Conservation (phyloP, 495 filamentous ascomycete genomes). For the Trichocladium uniseriatum region DNA sequence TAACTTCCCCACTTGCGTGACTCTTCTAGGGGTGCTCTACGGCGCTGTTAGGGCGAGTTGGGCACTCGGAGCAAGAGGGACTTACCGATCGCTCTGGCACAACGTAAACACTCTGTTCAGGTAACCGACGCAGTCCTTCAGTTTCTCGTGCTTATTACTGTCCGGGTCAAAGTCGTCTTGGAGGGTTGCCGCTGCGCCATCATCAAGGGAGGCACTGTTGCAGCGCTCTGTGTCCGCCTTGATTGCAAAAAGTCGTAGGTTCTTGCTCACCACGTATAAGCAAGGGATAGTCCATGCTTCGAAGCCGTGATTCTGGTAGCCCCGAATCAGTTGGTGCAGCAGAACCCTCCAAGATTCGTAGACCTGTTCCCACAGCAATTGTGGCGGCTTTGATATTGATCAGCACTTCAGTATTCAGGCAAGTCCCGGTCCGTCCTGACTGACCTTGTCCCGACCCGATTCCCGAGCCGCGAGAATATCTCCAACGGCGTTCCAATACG, state of each 20-base stretch:
- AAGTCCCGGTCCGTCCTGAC: too few relatives aligned
- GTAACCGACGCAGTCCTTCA: constrained; percentile 81
- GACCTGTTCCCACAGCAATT: constrained; percentile 58
- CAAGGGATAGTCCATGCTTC: constrained; percentile 83
- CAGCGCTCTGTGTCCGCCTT: constrained; percentile 64
- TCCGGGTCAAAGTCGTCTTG: constrained; percentile 71
- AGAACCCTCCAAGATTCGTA: constrained; percentile 83
- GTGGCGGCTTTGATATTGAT: constrained; percentile 14
- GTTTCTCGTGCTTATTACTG: constrained; percentile 60
- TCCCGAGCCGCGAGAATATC: constrained; percentile 53
- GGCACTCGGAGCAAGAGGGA: constrained; percentile 4
- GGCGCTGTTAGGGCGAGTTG: constrained; percentile 4
- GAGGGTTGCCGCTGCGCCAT: constrained; percentile 39
- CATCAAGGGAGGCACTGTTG: constrained; percentile 38
- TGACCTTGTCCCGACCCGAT: constrained; percentile 19
- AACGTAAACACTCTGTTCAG: constrained; percentile 83
- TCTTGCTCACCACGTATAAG: constrained; percentile 73
- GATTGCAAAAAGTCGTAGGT: constrained; percentile 78
- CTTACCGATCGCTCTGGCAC: constrained; percentile 81
- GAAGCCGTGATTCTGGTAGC: constrained; percentile 60
- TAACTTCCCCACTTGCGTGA: constrained; percentile 97
- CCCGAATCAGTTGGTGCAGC: constrained; percentile 57
- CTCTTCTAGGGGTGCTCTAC: constrained; percentile 71
- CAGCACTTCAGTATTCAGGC: too few relatives aligned
- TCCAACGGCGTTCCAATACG: constrained; percentile 73